Conservation (phyloP, 2,329 filamentous ascomycete genomes). For the Fusarium sp. region DNA sequence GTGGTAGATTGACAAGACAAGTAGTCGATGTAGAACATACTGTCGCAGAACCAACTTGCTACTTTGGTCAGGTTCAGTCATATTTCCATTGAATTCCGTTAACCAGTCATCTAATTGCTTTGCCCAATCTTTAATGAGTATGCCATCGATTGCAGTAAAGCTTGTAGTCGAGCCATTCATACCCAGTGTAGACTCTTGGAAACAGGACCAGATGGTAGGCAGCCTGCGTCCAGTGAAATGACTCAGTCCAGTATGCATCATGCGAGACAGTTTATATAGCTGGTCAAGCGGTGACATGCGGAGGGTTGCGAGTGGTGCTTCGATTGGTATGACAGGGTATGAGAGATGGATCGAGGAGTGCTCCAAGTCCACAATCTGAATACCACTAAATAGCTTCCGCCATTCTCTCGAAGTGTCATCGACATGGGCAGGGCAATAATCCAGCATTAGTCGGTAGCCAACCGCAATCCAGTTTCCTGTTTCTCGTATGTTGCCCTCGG, state of each 20-base stretch:
- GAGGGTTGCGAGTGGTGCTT: neutral
- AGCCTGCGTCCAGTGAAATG: conserved; percentile 11
- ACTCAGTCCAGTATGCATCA: conserved; percentile 19
- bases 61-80: conserved; percentile 14
- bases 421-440: conserved; percentile 22
- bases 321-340: conserved; percentile 16
- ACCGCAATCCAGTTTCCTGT: conserved; percentile 26
- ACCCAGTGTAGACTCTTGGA: neutral
- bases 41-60: conserved; percentile 19
- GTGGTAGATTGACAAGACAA: conserved; percentile 8
- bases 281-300: conserved; percentile 21
- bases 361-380: conserved; percentile 22
- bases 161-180: neutral
- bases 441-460: conserved; percentile 17
- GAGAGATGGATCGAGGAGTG: conserved; percentile 20
- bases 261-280: conserved; percentile 10
- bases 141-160: conserved; percentile 13
- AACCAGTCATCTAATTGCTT: conserved; percentile 20
- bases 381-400: conserved; percentile 20
- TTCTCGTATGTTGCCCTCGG: conserved; percentile 10
- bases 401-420: conserved; percentile 23
- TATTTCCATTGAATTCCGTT: conserved; percentile 18
- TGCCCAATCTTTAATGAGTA: conserved; percentile 17
- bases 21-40: conserved; percentile 13
- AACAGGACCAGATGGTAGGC: conserved; percentile 19